Percentiles rank a stretch among this genome's conserved stretches.
phyloP scores from a whole-genome alignment of 176 grass and related monocot species.

The Aegilops umbellulata region DNA sequence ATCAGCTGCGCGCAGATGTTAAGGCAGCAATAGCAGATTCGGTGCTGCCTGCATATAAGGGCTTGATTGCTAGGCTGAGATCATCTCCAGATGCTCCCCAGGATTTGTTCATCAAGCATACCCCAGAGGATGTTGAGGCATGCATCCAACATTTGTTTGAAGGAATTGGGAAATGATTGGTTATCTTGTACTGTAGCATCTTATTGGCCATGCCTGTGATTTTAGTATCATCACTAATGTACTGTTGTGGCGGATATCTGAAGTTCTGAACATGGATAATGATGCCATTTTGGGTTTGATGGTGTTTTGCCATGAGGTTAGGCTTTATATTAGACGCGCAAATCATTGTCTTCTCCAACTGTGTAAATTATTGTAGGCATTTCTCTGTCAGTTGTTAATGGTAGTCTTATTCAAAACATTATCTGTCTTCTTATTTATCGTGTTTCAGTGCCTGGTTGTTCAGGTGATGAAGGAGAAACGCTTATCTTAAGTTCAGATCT shows the following conservation, averaged over 20 bases:
- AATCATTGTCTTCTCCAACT: slow-evolving; percentile 11
- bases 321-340: slow-evolving; percentile 24
- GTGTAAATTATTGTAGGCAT: slow-evolving; percentile 42
- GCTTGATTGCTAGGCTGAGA: slow-evolving; percentile 55
- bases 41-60: slow-evolving; percentile 62
- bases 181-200: slow-evolving; percentile 19
- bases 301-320: slow-evolving; percentile 14
- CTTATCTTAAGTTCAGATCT: neutral
- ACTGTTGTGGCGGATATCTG: slow-evolving; percentile 4
- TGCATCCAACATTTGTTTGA: slow-evolving; percentile 76
- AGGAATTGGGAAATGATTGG: slow-evolving; percentile 60
- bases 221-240: slow-evolving; percentile 15
- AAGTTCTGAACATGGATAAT: slow-evolving; percentile 11
- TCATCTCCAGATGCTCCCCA: slow-evolving; percentile 47
- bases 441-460: neutral
- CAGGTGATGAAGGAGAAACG: slow-evolving; percentile 3
- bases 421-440: neutral
- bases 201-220: slow-evolving; percentile 10
- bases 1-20: slow-evolving; percentile 60
- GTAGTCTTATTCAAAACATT: slow-evolving; percentile 16
- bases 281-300: slow-evolving; percentile 24
- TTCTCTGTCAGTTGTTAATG: slow-evolving; percentile 23
- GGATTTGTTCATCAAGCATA: slow-evolving; percentile 74
- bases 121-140: slow-evolving; percentile 65
- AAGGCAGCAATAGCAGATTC: slow-evolving; percentile 45